phyloP scores from a whole-genome alignment of 2,329 filamentous ascomycete species.

The Didymella glomerata region DNA sequence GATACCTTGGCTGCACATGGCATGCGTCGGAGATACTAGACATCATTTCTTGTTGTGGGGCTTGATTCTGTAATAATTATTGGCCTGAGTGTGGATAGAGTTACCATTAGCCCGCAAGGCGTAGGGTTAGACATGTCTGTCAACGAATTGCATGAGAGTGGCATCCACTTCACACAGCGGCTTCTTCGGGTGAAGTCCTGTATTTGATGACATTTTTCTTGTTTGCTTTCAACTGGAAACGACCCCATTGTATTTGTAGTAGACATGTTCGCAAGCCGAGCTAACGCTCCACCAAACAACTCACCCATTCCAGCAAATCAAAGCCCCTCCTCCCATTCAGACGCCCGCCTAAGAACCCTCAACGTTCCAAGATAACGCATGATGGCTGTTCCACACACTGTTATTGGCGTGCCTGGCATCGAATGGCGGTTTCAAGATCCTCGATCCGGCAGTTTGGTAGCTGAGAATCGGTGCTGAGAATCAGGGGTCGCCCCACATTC shows the following conservation, averaged over 20 bases:
- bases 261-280: not conserved
- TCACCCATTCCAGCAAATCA: constrained; percentile 11
- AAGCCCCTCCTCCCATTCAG: not conserved
- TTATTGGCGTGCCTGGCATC: constrained; percentile 17
- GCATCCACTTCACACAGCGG: not conserved
- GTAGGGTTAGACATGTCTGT: constrained; percentile 8
- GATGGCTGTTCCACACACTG: constrained; percentile 12
- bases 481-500: constrained; percentile 17
- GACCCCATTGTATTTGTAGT: not conserved
- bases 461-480: constrained; percentile 5
- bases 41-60: not conserved
- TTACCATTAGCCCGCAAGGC: constrained; percentile 18
- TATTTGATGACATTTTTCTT: not conserved
- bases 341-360: constrained; percentile 1
- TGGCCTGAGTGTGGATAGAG: constrained; percentile 9
- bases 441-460: constrained; percentile 17
- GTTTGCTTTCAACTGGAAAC: not conserved
- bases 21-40: constrained; percentile 20
- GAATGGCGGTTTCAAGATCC: constrained; percentile 19
- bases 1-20: constrained; percentile 61
- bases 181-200: not conserved
- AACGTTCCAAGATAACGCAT: constrained; percentile 18
- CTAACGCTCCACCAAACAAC: constrained; percentile 5
- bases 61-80: constrained; percentile 20
- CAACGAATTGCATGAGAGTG: constrained; percentile 6